Conservation (phyloP, 495 filamentous ascomycete species). For the Wilcoxina mikolae region DNA sequence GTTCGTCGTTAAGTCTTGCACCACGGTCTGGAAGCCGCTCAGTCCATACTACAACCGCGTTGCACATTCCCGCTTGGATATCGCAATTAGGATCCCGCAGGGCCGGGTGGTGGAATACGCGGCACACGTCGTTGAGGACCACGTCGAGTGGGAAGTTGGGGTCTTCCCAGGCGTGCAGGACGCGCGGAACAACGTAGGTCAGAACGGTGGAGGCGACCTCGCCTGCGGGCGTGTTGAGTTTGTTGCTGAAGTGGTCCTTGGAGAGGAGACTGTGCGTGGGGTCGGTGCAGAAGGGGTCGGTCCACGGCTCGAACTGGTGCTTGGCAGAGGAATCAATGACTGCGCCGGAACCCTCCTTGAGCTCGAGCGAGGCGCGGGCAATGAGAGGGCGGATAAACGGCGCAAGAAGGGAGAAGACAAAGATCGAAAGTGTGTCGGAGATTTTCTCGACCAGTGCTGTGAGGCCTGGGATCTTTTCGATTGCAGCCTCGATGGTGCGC, state of each 20-base stretch:
- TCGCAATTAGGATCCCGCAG: conserved; percentile 55
- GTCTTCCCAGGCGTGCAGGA: conserved; percentile 85
- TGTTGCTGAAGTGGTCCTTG: conserved; percentile 92
- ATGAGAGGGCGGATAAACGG: conserved; percentile 87
- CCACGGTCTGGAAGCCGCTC: conserved; percentile 48
- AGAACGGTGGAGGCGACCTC: conserved; percentile 64
- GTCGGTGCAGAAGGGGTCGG: conserved; percentile 66
- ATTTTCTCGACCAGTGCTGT: conserved; percentile 78
- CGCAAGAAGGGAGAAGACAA: conserved; percentile 74
- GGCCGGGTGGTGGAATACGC: conserved; percentile 80
- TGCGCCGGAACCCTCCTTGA: conserved; percentile 68
- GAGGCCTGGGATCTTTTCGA: conserved; percentile 84
- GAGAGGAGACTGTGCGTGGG: conserved; percentile 90
- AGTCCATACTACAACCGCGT: conserved; percentile 63
- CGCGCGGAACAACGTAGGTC: conserved; percentile 68
- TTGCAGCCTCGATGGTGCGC: conserved; percentile 60
- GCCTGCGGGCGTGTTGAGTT: conserved; percentile 77
- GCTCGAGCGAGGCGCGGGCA: conserved; percentile 59
- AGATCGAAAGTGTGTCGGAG: conserved; percentile 76
- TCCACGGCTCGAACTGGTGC: conserved; percentile 86
- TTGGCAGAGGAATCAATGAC: conserved; percentile 67
- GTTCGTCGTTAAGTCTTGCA: conserved; percentile 46
- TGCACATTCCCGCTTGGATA: conserved; percentile 74
- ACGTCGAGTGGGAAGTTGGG: conserved; percentile 61
- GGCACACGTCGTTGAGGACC: conserved; percentile 59